phyloP scores from a whole-genome alignment of 139 green algal genomes.

The Tetradesmus obliquus region DNA sequence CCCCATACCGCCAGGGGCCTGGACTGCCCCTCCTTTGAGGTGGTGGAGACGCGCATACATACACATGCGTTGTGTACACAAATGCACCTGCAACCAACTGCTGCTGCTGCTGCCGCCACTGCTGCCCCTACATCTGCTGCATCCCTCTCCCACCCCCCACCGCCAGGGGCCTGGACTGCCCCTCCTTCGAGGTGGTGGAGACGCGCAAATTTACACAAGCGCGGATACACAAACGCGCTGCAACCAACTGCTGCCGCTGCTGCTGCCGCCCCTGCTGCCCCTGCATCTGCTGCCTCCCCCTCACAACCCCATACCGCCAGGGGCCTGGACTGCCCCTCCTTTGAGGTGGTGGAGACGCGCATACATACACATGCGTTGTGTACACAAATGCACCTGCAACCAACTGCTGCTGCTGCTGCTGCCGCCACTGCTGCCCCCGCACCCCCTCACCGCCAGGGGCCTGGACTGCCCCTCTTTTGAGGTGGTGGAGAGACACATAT shows the following conservation, averaged over 20 bases:
- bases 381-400: not conserved
- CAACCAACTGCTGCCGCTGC: too few relatives aligned
- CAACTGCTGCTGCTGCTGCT: not conserved
- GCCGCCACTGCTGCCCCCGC: not conserved
- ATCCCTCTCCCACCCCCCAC: too few relatives aligned
- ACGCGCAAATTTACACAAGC: too few relatives aligned
- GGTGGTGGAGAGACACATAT: too few relatives aligned
- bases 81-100: too few relatives aligned
- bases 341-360: too few relatives aligned
- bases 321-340: conserved; percentile 36
- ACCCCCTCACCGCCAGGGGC: too few relatives aligned
- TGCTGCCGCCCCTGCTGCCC: not conserved
- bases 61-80: too few relatives aligned
- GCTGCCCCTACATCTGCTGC: not conserved
- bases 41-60: conserved; percentile 24
- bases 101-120: too few relatives aligned
- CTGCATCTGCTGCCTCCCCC: not conserved
- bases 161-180: not conserved
- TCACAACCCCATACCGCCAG: not conserved
- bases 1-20: conserved; percentile 1
- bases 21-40: conserved; percentile 28
- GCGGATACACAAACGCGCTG: too few relatives aligned
- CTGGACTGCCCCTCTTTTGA: too few relatives aligned
- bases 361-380: too few relatives aligned
- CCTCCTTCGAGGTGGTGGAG: not conserved